These are phyloP conservation scores for Blastomyces percursus DNA, from an alignment of 2,329 filamentous ascomycete genomes.

Conservation along the genomic window DNA sequence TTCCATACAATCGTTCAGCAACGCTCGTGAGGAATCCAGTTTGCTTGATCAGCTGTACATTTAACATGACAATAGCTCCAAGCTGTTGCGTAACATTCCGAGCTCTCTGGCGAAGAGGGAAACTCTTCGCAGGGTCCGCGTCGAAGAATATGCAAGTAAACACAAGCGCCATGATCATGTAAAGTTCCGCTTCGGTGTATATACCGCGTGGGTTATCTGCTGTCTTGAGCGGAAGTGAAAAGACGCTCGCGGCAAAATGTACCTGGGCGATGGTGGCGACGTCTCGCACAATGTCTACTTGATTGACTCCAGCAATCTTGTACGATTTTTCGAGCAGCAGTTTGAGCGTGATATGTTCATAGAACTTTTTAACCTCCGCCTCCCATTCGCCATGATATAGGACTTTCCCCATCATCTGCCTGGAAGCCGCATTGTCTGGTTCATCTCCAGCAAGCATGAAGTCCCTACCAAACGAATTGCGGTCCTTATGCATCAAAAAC, in stretches of 20 bases:
- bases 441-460: conserved; percentile 19
- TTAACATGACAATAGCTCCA: conserved; percentile 29
- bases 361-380: conserved; percentile 13
- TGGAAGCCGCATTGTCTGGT: conserved; percentile 12
- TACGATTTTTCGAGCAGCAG: conserved; percentile 29
- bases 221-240: conserved; percentile 19
- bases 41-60: conserved; percentile 30
- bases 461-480: conserved; percentile 14
- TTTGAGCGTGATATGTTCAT: conserved; percentile 14
- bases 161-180: conserved; percentile 40
- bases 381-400: conserved; percentile 14
- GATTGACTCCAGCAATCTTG: conserved; percentile 31
- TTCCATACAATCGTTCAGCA: conserved; percentile 19
- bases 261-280: conserved; percentile 19
- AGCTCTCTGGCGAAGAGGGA: conserved; percentile 36
- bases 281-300: conserved; percentile 19
- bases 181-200: conserved; percentile 46
- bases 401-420: conserved; percentile 14
- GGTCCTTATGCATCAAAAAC: conserved; percentile 13
- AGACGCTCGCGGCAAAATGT: conserved; percentile 18
- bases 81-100: conserved; percentile 31
- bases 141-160: conserved; percentile 40
- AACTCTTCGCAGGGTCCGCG: conserved; percentile 38
- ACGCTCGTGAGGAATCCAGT: conserved; percentile 25
- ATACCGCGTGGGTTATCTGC: conserved; percentile 18